Evolutionary conservation across 139 green algal genomes (phyloP), one percentile per base, ranked within the genome.

Genomic region (Chlorella sorokiniana): DNA sequence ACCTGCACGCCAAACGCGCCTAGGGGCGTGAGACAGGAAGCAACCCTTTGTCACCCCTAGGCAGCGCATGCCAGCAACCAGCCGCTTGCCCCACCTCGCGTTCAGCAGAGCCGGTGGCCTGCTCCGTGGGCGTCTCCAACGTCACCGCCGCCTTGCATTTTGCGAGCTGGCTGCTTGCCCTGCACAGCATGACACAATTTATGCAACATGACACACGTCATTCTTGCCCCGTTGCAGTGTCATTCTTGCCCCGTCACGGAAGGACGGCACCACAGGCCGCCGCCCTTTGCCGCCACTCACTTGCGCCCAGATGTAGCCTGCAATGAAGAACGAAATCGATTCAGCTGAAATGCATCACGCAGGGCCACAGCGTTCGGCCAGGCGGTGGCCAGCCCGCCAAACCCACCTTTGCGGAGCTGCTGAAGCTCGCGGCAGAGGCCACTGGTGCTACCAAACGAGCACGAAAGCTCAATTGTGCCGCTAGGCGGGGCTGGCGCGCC

Each of bases 51-150:
- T 51, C 11, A 10, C 51, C 2, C 22, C 67, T 33, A 48, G 22
- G 41, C 25, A 10, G 7, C 14, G 41, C 7, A 23, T 29, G 8
- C 29, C 29, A 22, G 51, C 71, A 31, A 9, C 31, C 51, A 48
- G 40, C 20, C 11, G 25, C 4, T 2, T 44, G 37, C 2, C 76
- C 1, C 63, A 83, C 76, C 59, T 78, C 83, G 10, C 52, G 41
- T n/a, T 61, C 77, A 22, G 78, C 45, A 6, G 78, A 23, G 5
- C 42, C 69, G 18, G 76, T 22, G 23, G 59, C 48, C 31, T 52
- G 16, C 29, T 52, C 65, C 40, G 68, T 18, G n/a, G 83, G 76
- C 9, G 27, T 86, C 48, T 82, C 64, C 59, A 82, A 11, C n/a
- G 68, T 52, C 61, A 62, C 61, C 11, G 82, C 61, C 22, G 62